Conservation (phyloP, 2,329 filamentous ascomycete species). For the Trichoderma aggressivum region DNA sequence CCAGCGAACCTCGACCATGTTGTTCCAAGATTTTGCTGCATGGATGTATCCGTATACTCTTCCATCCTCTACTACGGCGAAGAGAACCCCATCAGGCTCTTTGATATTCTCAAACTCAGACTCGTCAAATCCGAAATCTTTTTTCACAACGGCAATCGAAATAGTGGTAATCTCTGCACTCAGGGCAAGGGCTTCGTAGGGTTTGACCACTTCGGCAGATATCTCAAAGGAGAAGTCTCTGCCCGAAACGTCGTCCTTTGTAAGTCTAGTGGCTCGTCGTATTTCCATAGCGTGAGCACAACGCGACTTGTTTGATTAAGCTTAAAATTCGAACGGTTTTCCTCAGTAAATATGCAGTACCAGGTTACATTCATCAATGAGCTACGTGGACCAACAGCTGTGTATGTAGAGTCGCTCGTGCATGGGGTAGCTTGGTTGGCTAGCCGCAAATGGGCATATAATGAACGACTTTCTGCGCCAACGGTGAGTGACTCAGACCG, state of each 20-base stretch:
- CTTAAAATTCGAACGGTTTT: not conserved
- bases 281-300: conserved; percentile 3
- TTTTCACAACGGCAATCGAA: not conserved
- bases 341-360: not conserved
- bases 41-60: conserved; percentile 19
- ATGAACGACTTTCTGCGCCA: not conserved
- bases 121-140: conserved; percentile 13
- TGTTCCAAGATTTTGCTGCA: conserved; percentile 22
- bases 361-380: not conserved
- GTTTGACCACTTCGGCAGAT: conserved; percentile 16
- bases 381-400: not conserved
- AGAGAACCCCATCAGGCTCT: not conserved
- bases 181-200: conserved; percentile 16
- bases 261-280: conserved; percentile 6
- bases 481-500: conserved; percentile 1
- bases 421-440: not conserved
- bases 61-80: not conserved
- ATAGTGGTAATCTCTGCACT: conserved; percentile 11
- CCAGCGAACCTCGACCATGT: conserved; percentile 21
- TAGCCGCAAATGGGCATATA: conserved; percentile 4
- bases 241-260: conserved; percentile 14
- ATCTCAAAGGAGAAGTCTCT: conserved; percentile 22
- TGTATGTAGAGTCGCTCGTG: not conserved
- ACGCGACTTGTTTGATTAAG: not conserved
- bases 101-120: conserved; percentile 5